Percentiles rank a stretch among this genome's conserved stretches.
Conservation (phyloP, 2,329 filamentous ascomycete genomes). For the Decorospora gaudefroyi region DNA sequence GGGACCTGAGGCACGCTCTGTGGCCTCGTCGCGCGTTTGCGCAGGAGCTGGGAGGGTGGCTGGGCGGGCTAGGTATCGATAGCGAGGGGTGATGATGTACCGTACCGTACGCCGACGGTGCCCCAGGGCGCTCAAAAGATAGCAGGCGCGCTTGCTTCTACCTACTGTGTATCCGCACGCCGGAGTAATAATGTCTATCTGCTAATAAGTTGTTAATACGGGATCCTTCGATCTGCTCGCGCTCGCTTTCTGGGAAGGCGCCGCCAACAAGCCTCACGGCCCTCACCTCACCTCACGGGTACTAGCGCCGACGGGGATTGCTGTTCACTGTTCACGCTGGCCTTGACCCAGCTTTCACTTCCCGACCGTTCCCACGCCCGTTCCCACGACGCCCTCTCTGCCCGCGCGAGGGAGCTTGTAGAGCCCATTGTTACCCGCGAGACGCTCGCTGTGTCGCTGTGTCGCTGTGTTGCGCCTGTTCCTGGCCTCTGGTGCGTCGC, state of each 20-base stretch:
- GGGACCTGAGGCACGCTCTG: slow-evolving; percentile 10
- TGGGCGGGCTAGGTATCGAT: slow-evolving; percentile 5
- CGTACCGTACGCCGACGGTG: no score
- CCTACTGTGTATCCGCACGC: neutral
- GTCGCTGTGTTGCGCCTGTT: no score
- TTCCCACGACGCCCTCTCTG: slow-evolving; percentile 14
- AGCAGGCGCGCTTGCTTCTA: neutral
- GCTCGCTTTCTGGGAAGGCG: no score
- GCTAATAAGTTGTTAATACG: no score
- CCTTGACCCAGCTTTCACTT: slow-evolving; percentile 20
- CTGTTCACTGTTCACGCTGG: slow-evolving; percentile 14
- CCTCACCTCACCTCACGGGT: no score
- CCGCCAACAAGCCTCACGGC: slow-evolving; percentile 5
- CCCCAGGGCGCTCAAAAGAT: no score
- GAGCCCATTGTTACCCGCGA: slow-evolving; percentile 22
- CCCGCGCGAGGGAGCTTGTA: slow-evolving; percentile 11
- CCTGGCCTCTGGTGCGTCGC: slow-evolving; percentile 20
- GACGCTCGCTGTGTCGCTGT: slow-evolving; percentile 15
- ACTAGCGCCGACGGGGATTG: slow-evolving; percentile 22
- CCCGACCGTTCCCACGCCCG: slow-evolving; percentile 12
- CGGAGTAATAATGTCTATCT: neutral
- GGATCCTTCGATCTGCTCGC: neutral
- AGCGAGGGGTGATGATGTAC: slow-evolving; percentile 5
- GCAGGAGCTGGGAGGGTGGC: slow-evolving; percentile 10
- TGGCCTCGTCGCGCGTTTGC: slow-evolving; percentile 6